Evolutionary conservation across 1,284 basidiomycete genomes (phyloP).

Genomic region (Megacollybia platyphylla): DNA sequence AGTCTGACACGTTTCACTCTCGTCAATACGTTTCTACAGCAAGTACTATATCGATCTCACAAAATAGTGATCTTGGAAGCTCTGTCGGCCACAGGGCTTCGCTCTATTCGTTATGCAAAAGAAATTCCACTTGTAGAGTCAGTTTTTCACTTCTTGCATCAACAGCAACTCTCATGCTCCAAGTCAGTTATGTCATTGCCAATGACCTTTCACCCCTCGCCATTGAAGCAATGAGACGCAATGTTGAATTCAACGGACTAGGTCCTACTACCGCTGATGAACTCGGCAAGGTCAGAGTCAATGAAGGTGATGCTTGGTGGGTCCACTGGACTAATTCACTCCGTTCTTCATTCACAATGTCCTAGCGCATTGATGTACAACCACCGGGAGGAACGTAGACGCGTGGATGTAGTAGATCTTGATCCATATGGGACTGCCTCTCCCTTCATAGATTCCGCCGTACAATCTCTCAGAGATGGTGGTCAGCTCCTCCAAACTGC

Average conservation of each 20-base stretch:
- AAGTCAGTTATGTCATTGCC: slow-evolving; percentile 51
- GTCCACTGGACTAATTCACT: slow-evolving; percentile 5
- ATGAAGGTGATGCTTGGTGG: slow-evolving; percentile 91
- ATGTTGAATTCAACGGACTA: slow-evolving; percentile 83
- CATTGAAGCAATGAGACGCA: slow-evolving; percentile 78
- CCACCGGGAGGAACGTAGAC: slow-evolving; percentile 61
- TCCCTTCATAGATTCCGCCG: slow-evolving; percentile 93
- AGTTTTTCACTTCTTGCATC: slow-evolving; percentile 11
- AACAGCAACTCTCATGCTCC: background rate
- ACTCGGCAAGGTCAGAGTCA: slow-evolving; percentile 62
- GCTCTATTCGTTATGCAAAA: slow-evolving; percentile 95
- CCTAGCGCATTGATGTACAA: slow-evolving; percentile 81
- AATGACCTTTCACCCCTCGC: slow-evolving; percentile 87
- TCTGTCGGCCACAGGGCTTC: slow-evolving; percentile 88
- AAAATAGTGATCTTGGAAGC: slow-evolving; percentile 87
- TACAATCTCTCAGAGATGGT: slow-evolving; percentile 84
- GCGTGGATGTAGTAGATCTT: slow-evolving; percentile 91
- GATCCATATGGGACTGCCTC: slow-evolving; percentile 98
- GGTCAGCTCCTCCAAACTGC: slow-evolving; percentile 31
- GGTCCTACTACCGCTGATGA: slow-evolving; percentile 16
- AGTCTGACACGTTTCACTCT: background rate
- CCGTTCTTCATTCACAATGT: background rate
- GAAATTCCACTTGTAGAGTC: slow-evolving; percentile 90
- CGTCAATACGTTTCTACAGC: background rate
- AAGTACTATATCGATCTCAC: slow-evolving; percentile 35